Conservation (phyloP, 768 basidiomycete genomes). For the Cystobasidium onofrii region DNA sequence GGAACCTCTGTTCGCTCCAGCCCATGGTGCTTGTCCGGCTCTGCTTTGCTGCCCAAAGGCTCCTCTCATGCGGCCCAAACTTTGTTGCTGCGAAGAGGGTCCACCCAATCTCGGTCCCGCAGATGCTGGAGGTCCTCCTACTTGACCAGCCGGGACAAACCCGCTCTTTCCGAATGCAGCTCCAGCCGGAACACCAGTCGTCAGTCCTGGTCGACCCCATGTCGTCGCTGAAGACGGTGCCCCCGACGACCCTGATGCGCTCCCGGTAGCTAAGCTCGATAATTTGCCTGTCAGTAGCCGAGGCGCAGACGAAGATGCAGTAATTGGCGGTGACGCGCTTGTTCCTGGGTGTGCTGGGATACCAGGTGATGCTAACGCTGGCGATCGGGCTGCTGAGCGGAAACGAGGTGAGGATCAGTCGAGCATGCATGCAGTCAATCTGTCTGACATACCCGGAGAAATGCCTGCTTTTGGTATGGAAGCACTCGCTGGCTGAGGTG, state of each 20-base stretch:
- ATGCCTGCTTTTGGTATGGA: background rate
- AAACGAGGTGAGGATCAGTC: background rate
- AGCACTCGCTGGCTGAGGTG: background rate
- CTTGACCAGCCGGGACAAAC: constrained; percentile 20
- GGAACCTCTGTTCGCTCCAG: constrained; percentile 27
- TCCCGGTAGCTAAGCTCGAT: constrained; percentile 15
- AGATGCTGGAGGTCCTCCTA: background rate
- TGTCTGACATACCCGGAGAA: background rate
- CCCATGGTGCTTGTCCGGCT: background rate
- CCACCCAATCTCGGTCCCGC: background rate
- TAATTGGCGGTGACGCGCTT: background rate
- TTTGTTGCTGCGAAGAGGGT: background rate
- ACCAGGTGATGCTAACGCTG: background rate
- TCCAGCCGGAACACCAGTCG: background rate
- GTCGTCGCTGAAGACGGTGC: background rate
- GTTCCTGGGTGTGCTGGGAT: constrained; percentile 14
- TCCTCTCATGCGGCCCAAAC: background rate
- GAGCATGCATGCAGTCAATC: background rate
- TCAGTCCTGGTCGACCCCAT: constrained; percentile 14
- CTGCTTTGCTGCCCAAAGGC: background rate
- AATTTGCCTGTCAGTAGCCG: constrained; percentile 42
- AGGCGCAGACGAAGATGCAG: constrained; percentile 13
- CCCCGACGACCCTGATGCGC: background rate
- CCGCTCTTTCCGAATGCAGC: constrained; percentile 14
- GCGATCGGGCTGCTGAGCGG: constrained; percentile 1